phyloP scores from a whole-genome alignment of 345 rosid genomes.

The Brassica rapa region DNA sequence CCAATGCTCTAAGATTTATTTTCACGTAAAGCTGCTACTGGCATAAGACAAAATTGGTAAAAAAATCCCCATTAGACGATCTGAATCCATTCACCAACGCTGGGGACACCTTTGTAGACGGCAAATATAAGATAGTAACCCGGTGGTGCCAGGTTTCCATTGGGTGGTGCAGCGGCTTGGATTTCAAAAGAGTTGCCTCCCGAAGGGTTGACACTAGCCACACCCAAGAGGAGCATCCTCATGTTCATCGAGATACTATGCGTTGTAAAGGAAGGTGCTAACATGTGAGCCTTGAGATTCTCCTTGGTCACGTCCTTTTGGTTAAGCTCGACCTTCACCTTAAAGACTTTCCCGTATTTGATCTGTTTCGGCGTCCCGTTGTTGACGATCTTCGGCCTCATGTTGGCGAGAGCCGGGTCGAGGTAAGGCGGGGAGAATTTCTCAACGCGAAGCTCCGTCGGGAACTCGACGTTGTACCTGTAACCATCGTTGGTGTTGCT shows the following conservation, averaged over 20 bases:
- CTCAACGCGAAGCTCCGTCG: conserved; percentile 70
- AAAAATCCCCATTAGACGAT: conserved; percentile 31
- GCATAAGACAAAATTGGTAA: conserved; percentile 18
- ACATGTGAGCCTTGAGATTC: conserved; percentile 48
- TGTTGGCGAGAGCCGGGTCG: conserved; percentile 38
- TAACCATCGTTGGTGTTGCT: conserved; percentile 76
- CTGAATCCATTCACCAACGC: conserved; percentile 56
- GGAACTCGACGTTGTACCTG: conserved; percentile 51
- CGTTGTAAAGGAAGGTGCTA: conserved; percentile 70
- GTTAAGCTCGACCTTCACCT: conserved; percentile 28
- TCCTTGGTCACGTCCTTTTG: not conserved
- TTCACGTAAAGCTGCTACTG: conserved; percentile 10
- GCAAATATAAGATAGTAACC: conserved; percentile 61
- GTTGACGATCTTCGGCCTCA: conserved; percentile 44
- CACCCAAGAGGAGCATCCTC: conserved; percentile 49
- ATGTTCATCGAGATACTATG: conserved; percentile 72
- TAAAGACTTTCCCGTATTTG: conserved; percentile 34
- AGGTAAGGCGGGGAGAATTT: conserved; percentile 77
- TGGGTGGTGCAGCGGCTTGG: conserved; percentile 42
- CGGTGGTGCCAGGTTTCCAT: conserved; percentile 53
- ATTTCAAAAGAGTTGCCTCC: conserved; percentile 26
- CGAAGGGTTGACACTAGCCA: conserved; percentile 20
- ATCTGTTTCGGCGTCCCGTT: conserved; percentile 24
- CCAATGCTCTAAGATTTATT: conserved; percentile 30
- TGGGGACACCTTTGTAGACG: conserved; percentile 57